A percentile compares a stretch with the other conserved stretches of the same genome.
These are phyloP conservation scores for Malus sylvestris DNA, from an alignment of 306 rosid genomes.

Conservation along the genomic window DNA sequence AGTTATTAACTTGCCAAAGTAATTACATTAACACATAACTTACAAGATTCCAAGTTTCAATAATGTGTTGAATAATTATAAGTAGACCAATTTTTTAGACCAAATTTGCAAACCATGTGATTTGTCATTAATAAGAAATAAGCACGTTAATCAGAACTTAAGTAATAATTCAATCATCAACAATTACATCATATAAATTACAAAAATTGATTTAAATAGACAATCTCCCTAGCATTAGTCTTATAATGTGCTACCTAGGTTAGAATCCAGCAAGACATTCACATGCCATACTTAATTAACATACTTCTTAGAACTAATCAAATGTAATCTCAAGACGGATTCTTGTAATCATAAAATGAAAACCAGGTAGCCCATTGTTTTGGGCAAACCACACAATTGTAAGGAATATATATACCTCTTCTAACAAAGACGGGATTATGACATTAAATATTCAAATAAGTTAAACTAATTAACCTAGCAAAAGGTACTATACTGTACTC, in stretches of 20 bases:
- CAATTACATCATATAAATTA: no score
- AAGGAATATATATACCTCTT: background rate
- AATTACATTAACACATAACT: background rate
- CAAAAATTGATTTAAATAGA: no score
- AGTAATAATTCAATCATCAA: no score
- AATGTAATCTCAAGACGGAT: background rate
- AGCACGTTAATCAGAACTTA: no score
- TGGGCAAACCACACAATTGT: conserved; percentile 28
- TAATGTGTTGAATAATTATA: background rate
- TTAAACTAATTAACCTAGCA: background rate
- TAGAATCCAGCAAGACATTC: background rate
- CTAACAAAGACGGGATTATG: conserved; percentile 20
- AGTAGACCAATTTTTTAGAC: no score
- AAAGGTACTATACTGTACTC: background rate
- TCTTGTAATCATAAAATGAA: background rate
- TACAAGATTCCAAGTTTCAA: background rate
- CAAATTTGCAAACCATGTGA: no score
- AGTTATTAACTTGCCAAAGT: background rate
- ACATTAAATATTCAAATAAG: background rate
- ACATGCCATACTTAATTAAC: background rate
- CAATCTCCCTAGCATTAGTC: background rate
- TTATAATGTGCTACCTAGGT: background rate
- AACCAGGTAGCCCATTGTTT: conserved; percentile 41
- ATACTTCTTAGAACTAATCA: background rate
- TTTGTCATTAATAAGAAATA: no score